Conservation (phyloP, 179 eudicot species). For the Beta corolliflora region DNA sequence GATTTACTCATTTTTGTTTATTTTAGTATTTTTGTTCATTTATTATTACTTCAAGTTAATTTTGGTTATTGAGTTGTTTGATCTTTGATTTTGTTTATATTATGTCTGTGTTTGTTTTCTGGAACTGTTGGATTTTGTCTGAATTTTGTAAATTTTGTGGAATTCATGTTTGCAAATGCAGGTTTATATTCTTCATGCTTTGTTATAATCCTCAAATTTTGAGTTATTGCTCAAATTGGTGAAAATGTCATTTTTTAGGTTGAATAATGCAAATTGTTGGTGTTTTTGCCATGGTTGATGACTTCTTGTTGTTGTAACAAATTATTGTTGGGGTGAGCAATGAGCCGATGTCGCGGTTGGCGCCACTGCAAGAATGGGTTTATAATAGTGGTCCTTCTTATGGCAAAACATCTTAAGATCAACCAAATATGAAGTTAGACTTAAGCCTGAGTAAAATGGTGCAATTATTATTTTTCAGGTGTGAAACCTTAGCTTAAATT, state of each 20-base stretch:
- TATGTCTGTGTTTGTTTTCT: background rate
- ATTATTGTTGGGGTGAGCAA: background rate
- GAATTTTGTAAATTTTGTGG: background rate
- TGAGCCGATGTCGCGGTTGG: no score
- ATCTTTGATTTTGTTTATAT: background rate
- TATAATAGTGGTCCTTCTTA: background rate
- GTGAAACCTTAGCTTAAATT: background rate
- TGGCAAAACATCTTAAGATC: background rate
- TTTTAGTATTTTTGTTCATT: background rate
- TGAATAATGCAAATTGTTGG: background rate
- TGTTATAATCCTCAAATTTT: background rate
- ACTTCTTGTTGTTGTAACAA: background rate
- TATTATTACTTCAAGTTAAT: background rate
- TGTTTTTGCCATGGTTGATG: background rate
- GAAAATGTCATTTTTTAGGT: no score
- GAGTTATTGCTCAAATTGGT: background rate
- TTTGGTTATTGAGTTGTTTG: background rate
- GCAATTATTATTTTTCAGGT: background rate
- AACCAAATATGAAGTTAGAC: background rate
- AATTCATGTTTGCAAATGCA: background rate
- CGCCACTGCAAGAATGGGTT: background rate
- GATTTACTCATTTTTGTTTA: background rate
- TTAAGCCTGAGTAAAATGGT: background rate
- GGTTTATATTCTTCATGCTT: background rate
- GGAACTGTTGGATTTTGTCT: background rate